Conservation (phyloP, 2,329 filamentous ascomycete genomes). For the Colletotrichum cuscutae region DNA sequence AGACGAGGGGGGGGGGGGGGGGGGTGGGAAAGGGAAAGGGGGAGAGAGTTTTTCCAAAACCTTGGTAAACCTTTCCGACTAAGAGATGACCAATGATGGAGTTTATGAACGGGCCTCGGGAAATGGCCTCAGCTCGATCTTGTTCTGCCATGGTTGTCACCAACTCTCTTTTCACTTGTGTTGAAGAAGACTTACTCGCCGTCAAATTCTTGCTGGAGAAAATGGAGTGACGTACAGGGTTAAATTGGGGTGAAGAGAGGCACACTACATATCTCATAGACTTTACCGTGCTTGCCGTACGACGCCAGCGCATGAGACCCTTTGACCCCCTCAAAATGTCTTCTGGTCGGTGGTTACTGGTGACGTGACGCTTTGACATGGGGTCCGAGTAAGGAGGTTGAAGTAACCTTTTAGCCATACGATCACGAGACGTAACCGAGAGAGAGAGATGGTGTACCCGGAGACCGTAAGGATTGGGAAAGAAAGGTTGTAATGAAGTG, state of each 20-base stretch:
- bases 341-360: neutral
- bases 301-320: slow-evolving; percentile 15
- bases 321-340: neutral
- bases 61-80: neutral
- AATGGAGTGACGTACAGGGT: neutral
- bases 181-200: neutral
- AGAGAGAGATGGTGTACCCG: neutral
- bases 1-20: neutral
- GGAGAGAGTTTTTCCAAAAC: neutral
- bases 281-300: neutral
- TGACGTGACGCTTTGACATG: neutral
- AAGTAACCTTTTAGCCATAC: neutral
- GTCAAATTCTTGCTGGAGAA: neutral
- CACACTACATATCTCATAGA: neutral
- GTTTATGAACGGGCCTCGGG: neutral
- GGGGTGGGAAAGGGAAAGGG: no score
- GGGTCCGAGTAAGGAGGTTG: neutral
- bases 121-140: neutral
- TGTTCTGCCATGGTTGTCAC: neutral
- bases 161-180: neutral
- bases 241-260: neutral
- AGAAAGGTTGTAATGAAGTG: neutral
- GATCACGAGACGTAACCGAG: neutral
- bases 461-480: neutral
- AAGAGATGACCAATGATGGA: neutral